Base-by-base conservation (phyloP, 257 asterid species). In the Nicotiana undulata region DNA sequence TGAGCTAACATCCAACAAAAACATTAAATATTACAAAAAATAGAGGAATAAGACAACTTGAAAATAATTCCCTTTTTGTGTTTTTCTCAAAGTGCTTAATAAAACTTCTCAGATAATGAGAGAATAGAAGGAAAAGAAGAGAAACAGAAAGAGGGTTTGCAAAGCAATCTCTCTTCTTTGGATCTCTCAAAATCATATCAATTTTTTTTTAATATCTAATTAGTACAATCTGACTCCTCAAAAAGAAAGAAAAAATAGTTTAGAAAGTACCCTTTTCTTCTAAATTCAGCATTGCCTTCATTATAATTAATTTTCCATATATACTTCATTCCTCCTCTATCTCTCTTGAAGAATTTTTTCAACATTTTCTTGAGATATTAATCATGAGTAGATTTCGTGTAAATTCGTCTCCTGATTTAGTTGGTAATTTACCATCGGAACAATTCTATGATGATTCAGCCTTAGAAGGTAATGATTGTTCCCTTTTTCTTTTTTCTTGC, bases 381-480 rank as follows among this genome's bases (percentile, higher is more conserved):
- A 88, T 31, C 55, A 91, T 90, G 95, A 88, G 80, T 83, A 81
- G 77, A 82, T 11, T 70, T 82, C 91, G 89, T 28, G 85, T 80
- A 53, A 79, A 85, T 83, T 88, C 97, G 1, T 80, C 89, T 26
- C 91, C 94, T 0, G 90, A 88, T 5, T 79, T 86, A 37, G 68
- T 67, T 74, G 84, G 86, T 8, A 76, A 88, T 24, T 66, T 85
- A 18, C 18, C 84, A 60, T 65, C 75, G 4, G 58, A 77, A 75
- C 90, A 89, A 29, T 77, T 65, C 4, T 81, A 87, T 53, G 94
- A 90, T 82, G 93, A 93, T 85, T 89, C 97, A 0, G 89, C 92
- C 44, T 86, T 93, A 80, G 93, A 92, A 87, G 98, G 98, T 93
- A 88, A 80, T 40, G 18, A 53, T 24, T 55, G 22, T 40, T 18